Base-by-base conservation (phyloP, 768 basidiomycete genomes). In the Auriscalpium vulgare region DNA sequence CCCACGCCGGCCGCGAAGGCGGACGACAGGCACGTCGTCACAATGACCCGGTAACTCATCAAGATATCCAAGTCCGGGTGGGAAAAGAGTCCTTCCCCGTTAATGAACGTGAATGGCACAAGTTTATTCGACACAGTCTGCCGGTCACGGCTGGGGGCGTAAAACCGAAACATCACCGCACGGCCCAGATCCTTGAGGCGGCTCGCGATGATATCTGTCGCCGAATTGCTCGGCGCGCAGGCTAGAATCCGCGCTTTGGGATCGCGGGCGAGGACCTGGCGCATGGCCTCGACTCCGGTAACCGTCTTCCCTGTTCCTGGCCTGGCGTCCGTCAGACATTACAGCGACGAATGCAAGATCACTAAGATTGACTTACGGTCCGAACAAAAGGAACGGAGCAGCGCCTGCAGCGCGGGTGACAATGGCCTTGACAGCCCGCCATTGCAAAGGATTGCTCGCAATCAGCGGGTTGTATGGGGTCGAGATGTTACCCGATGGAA, bases 291-390 rank as follows among this genome's bases (percentile, higher is more conserved):
- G 1, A 85, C 78, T 1, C 83, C 70, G 0, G 83, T 85, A 17
- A 84, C 75, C 0, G 85, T 86, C 66, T 87, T 87, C 1, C 85
- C 85, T 0, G 85, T 86, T 10, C 82, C 82, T 3, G 82, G 81
- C 1, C 82, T 83, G 53, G 16, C 21, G 38, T 37, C 16, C 47
- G 46, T 48, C 17, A 3, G 13, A 14, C 10, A n/a, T 36, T 17
- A 7, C 49, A 8, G 2, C 9, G 51, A 46, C 37, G 44, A 37
- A 8, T n/a, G 53, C 19, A 10, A 34, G 3, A 16, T 2, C 23
- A 10, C 3, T 29, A 17, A 8, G 21, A 44, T 10, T 13, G 45
- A 76, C 82, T 61, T 65, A 84, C 83, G 84, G 84, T 37, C 84
- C 84, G 66, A 83, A 85, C 4, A 85, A 66, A 10, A 83, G 70